Evolutionary conservation across 768 basidiomycete genomes (phyloP), one percentile per base, ranked within the genome.

Genomic region (Amanita pseudoporphyria): DNA sequence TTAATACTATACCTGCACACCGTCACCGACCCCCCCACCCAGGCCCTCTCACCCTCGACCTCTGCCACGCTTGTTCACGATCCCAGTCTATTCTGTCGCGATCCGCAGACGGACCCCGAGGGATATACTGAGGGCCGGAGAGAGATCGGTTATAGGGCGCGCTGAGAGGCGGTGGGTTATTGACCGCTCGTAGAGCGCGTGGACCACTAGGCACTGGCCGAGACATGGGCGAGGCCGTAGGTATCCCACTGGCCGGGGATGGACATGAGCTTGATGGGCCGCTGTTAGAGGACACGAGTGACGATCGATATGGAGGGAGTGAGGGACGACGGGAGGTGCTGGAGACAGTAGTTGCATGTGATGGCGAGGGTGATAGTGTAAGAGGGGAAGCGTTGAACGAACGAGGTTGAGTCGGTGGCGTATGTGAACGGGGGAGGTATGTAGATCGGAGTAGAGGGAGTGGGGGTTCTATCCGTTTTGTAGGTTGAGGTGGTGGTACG

Each of bases 91-190:
- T 36, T 12, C 74, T 61, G 18, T 79, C 77, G 2, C 77, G 67
- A 56, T 78, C 77, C 1, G 73, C 74, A 9, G 71, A 73, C 2
- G 76, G 77, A 4, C 74, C 76, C 1, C 77, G 68, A 30, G 77
- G 76, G 4, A 70, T 65, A 39, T 68, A 64, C 35, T 65, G 67
- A 40, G 67, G 59, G 24, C 63, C 57, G 12, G 50, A 33, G 9
- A 58, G 59, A 19, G 63, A 61, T 18, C 38, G 38, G 39, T 47
- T 53, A 24, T 51, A 21, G 7, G 51, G 40, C 35, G 38, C 30
- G 14, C 30, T 26, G 21, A 50, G 45, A 16, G 56, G 47, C 47
- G 38, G 26, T 28, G 16, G 38, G 21, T 21, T 10, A 33, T 49
- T 52, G 24, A 40, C 21, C 7, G 30, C 37, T 37, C 55, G 36